phyloP scores from a whole-genome alignment of 306 rosid species.

The Gillenia trifoliata region DNA sequence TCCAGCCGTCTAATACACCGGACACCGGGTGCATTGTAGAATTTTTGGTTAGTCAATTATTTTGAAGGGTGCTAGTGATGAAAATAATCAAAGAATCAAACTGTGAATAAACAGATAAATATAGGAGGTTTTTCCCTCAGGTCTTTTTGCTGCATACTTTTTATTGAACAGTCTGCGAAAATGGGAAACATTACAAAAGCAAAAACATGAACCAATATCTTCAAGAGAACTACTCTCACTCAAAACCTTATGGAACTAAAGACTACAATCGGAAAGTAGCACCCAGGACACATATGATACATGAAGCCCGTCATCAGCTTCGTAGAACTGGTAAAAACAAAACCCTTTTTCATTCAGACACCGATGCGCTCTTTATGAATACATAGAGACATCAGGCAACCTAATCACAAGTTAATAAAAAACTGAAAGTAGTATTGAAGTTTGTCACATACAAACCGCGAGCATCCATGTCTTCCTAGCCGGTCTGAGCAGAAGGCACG shows the following conservation, averaged over 20 bases:
- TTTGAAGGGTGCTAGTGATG: neutral
- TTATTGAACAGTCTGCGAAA: conserved; percentile 39
- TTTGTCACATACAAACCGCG: conserved; percentile 19
- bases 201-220: conserved; percentile 16
- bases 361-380: conserved; percentile 16
- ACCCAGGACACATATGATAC: conserved; percentile 37
- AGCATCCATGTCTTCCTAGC: conserved; percentile 29
- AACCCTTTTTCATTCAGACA: conserved; percentile 17
- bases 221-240: conserved; percentile 29
- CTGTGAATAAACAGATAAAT: neutral
- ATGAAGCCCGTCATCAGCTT: conserved; percentile 31
- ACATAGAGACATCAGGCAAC: conserved; percentile 37
- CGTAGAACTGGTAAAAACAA: conserved; percentile 5
- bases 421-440: conserved; percentile 26
- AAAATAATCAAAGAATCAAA: neutral
- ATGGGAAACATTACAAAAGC: conserved; percentile 29
- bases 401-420: conserved; percentile 30
- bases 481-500: conserved; percentile 51
- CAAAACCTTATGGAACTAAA: conserved; percentile 16
- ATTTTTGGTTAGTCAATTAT: neutral
- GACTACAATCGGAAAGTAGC: conserved; percentile 28
- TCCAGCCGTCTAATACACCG: no score
- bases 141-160: conserved; percentile 32
- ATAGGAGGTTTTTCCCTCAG: conserved; percentile 14
- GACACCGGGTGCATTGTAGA: no score